Evolutionary conservation across 2,329 filamentous ascomycete genomes (phyloP), one percentile per base, ranked within the genome.

Genomic region (Aspergillus texensis): DNA sequence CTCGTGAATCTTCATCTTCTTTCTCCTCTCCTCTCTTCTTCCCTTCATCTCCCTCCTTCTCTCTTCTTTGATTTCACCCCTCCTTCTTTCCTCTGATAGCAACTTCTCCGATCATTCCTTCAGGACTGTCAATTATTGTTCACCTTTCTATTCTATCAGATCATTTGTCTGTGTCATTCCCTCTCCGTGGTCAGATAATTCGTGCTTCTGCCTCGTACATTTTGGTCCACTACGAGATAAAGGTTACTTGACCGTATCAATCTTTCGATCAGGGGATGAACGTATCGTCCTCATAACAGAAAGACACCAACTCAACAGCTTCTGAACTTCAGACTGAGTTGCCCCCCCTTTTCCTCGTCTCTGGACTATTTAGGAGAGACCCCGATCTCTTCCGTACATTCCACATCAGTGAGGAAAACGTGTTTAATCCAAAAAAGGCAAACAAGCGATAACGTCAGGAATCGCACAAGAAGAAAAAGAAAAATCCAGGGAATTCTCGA

Each of bases 71-170:
- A 65, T 64, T 67, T 66, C 8, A 19, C 59, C 65, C 63, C 60
- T 65, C 69, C 66, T 60, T 67, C 67, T 71, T 69, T 70, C 67
- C 74, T 73, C 71, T 71, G 24, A 55, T 24, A 55, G 34, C 74
- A 73, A 73, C 71, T 76, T 70, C 75, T 72, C 64, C 65, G 76
- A 79, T 76, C 73, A 74, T 80, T 84, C 80, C 79, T 80, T 82
- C 75, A 70, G 70, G 68, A 70, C 77, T 75, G 59, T 62, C 62
- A 61, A 64, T 58, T 58, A 52, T 32, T 41, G 39, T 41, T 34
- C 21, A 52, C 48, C 48, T 62, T 56, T 52, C 59, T 74, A 73
- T 77, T 69, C 64, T 67, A 52, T 52, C 46, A 28, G 46, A 69
- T 73, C 69, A 71, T 72, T 63, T 65, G 56, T 69, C 21, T 71